These are phyloP conservation scores for Citeromyces hawaiiensis DNA, from an alignment of 1,139 yeast species.

Conservation along the genomic window DNA sequence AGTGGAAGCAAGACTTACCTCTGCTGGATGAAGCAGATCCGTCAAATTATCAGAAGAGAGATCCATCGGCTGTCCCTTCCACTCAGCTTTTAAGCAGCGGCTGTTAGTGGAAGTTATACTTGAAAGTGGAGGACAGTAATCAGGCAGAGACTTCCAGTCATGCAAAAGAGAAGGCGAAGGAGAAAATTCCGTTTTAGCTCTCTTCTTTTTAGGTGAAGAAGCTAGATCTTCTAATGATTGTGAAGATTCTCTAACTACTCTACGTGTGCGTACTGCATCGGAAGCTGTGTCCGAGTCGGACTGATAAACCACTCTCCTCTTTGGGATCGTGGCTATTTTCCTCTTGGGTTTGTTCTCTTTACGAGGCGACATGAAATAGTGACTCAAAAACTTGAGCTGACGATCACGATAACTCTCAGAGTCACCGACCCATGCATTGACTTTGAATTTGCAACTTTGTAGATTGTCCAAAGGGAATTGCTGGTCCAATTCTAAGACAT, in stretches of 20 bases:
- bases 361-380: slow-evolving; percentile 22
- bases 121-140: slow-evolving; percentile 59
- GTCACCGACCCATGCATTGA: slow-evolving; percentile 31
- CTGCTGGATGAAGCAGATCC: slow-evolving; percentile 78
- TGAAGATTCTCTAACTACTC: slow-evolving; percentile 28
- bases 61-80: slow-evolving; percentile 98
- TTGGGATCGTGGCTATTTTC: slow-evolving; percentile 20
- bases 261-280: slow-evolving; percentile 48
- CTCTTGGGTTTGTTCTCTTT: slow-evolving; percentile 7
- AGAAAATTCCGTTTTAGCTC: slow-evolving; percentile 20
- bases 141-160: slow-evolving; percentile 50
- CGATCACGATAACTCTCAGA: slow-evolving; percentile 26
- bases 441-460: slow-evolving; percentile 30
- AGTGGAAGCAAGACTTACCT: slow-evolving; percentile 76
- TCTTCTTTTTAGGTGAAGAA: slow-evolving; percentile 24
- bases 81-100: slow-evolving; percentile 75
- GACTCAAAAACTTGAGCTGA: slow-evolving; percentile 36
- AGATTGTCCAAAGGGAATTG: slow-evolving; percentile 34
- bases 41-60: slow-evolving; percentile 63
- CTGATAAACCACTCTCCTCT: slow-evolving; percentile 17
- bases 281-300: slow-evolving; percentile 22
- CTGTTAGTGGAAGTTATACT: slow-evolving; percentile 53
- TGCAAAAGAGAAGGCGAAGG: slow-evolving; percentile 27
- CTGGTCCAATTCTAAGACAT: slow-evolving; percentile 6
- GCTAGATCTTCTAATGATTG: slow-evolving; percentile 13